Evolutionary conservation across 352 stramenopile species (phyloP).

Genomic region (Peronosclerospora sorghi): DNA sequence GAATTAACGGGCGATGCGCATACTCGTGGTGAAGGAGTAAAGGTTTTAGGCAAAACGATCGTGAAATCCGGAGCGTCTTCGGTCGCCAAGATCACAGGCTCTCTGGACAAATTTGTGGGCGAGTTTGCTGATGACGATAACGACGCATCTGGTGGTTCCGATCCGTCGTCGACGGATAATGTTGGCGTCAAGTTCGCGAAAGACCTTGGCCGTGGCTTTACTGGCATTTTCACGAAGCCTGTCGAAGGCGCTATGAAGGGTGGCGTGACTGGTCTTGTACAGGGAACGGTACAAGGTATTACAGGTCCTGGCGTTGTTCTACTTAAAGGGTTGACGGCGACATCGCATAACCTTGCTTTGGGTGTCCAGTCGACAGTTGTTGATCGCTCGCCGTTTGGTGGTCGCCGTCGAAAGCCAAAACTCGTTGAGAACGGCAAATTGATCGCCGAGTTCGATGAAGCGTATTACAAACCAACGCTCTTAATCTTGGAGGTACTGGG

Average conservation of each 20-base stretch:
- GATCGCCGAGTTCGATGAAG: constrained; percentile 52
- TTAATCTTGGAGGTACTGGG: constrained; percentile 60
- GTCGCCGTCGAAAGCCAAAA: constrained; percentile 56
- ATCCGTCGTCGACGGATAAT: constrained; percentile 30
- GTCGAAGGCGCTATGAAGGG: constrained; percentile 72
- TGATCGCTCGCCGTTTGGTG: constrained; percentile 67
- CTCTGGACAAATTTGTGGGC: constrained; percentile 77
- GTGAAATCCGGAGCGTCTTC: constrained; percentile 66
- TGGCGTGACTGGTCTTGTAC: constrained; percentile 63
- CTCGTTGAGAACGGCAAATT: constrained; percentile 65
- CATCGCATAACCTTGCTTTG: constrained; percentile 62
- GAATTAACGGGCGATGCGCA: constrained; percentile 72
- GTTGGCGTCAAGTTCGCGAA: constrained; percentile 79
- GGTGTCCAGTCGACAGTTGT: constrained; percentile 66
- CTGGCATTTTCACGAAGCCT: constrained; percentile 81
- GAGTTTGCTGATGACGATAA: constrained; percentile 60
- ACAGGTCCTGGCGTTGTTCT: constrained; percentile 67
- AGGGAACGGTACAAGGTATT: constrained; percentile 70
- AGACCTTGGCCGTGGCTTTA: constrained; percentile 74
- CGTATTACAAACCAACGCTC: constrained; percentile 46
- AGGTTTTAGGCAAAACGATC: constrained; percentile 81
- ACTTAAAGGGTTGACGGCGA: constrained; percentile 77
- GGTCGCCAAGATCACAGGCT: constrained; percentile 74
- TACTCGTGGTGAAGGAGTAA: constrained; percentile 76
- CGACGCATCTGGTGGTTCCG: constrained; percentile 6